Percentiles rank a stretch among this genome's conserved stretches.
Evolutionary conservation across 345 rosid species (phyloP).

Genomic region (Citrus sinensis): DNA sequence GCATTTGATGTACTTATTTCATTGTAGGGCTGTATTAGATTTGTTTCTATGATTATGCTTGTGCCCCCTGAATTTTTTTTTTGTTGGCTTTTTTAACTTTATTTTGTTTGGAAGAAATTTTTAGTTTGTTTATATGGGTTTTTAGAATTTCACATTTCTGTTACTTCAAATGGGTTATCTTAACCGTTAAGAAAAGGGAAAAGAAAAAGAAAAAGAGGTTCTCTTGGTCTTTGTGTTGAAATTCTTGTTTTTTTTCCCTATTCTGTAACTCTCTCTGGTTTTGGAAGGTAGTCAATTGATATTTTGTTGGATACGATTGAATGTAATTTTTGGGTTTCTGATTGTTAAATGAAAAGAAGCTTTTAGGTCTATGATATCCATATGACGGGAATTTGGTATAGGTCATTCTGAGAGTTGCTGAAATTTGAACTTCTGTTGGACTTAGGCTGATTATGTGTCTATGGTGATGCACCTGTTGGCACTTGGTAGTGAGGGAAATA

Average conservation of each 20-base stretch:
- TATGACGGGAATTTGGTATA: background rate
- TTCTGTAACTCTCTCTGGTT: background rate
- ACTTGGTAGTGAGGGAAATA: background rate
- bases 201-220: background rate
- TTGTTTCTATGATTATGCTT: conserved; percentile 1
- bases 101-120: background rate
- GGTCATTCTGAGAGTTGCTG: background rate
- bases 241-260: background rate
- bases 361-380: background rate
- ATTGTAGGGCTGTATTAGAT: conserved; percentile 1
- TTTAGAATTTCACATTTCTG: background rate
- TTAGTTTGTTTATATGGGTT: background rate
- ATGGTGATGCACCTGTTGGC: background rate
- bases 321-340: background rate
- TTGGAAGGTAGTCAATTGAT: background rate
- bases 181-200: too few relatives aligned
- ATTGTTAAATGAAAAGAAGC: background rate
- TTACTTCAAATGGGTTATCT: background rate
- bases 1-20: conserved; percentile 1
- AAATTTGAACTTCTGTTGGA: background rate
- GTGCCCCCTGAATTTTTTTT: background rate
- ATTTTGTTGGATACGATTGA: background rate
- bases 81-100: background rate
- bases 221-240: background rate
- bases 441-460: background rate